Percentiles rank a stretch among this genome's conserved stretches.
These are phyloP conservation scores for Pichia insulana DNA, from an alignment of 805 yeast species.

Conservation along the genomic window DNA sequence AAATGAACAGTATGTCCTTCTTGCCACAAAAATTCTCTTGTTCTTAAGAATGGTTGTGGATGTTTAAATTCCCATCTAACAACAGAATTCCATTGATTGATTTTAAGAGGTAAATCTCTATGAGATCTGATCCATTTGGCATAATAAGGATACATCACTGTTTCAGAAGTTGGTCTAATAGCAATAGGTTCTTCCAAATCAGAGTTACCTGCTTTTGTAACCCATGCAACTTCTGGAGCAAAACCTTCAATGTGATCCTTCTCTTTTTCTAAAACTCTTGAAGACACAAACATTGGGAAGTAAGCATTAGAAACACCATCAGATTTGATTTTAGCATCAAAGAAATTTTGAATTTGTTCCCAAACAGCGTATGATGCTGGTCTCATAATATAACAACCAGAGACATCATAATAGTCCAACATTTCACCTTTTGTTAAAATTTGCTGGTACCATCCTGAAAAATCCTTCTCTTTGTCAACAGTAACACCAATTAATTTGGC, in stretches of 20 bases:
- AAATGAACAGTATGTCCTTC: constrained; percentile 99
- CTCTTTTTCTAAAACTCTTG: constrained; percentile 89
- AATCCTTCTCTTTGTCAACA: constrained; percentile 83
- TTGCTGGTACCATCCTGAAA: constrained; percentile 97
- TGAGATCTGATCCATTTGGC: constrained; percentile 98
- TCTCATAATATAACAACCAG: constrained; percentile 96
- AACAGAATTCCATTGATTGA: constrained; percentile 99
- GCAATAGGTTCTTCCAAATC: constrained; percentile 98
- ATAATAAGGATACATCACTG: constrained; percentile 99
- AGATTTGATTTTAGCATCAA: constrained; percentile 69
- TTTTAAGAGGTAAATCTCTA: constrained; percentile 91
- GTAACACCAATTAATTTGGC: constrained; percentile 94
- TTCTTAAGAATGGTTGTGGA: constrained; percentile 98
- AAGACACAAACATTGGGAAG: constrained; percentile 97
- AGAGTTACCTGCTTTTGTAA: constrained; percentile 87
- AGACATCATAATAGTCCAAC: constrained; percentile 97
- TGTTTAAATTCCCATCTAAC: constrained; percentile 99
- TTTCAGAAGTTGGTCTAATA: constrained; percentile 97
- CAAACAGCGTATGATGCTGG: constrained; percentile 92
- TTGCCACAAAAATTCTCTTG: constrained; percentile 99
- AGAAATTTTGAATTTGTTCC: constrained; percentile 89
- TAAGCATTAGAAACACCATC: constrained; percentile 92
- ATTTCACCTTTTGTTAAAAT: constrained; percentile 94
- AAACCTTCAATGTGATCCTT: constrained; percentile 98
- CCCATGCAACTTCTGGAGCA: constrained; percentile 99